These are phyloP conservation scores for Vaccinium darrowii DNA, from an alignment of 148 eudicot species.

Conservation along the genomic window DNA sequence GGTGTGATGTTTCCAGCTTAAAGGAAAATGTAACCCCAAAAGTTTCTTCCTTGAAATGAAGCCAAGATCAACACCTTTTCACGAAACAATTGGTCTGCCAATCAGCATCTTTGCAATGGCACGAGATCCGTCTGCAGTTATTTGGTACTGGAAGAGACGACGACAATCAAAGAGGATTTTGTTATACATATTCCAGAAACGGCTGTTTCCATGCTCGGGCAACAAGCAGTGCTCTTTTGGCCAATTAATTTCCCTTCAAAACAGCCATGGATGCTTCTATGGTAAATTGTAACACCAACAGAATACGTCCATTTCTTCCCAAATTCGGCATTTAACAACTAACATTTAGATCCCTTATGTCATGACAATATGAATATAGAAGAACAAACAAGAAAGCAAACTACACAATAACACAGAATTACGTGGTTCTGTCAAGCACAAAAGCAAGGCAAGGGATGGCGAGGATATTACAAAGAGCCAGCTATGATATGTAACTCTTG, in stretches of 20 bases:
- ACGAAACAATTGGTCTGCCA: slow-evolving; percentile 57
- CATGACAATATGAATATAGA: too few species aligned
- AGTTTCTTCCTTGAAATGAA: neutral
- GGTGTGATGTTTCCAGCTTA: slow-evolving; percentile 42
- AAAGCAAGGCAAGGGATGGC: too few species aligned
- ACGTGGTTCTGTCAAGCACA: too few species aligned
- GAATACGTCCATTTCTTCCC: neutral
- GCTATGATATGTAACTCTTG: too few species aligned
- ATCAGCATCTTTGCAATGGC: slow-evolving; percentile 63
- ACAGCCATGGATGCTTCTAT: neutral
- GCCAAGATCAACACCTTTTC: slow-evolving; percentile 74
- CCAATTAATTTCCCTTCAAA: neutral
- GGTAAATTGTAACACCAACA: neutral
- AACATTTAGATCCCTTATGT: neutral
- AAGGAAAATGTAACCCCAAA: slow-evolving; percentile 37
- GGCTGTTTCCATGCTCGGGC: neutral
- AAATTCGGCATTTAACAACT: neutral
- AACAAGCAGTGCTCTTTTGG: neutral
- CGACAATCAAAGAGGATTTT: slow-evolving; percentile 19
- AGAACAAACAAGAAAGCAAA: too few species aligned
- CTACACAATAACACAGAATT: too few species aligned
- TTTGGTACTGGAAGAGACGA: slow-evolving; percentile 53
- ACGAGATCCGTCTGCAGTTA: slow-evolving; percentile 77
- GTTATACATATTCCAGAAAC: too few species aligned
- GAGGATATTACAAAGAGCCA: too few species aligned